Base-by-base conservation (phyloP, 1,284 basidiomycete species). In the Phellinidium pouzarii region DNA sequence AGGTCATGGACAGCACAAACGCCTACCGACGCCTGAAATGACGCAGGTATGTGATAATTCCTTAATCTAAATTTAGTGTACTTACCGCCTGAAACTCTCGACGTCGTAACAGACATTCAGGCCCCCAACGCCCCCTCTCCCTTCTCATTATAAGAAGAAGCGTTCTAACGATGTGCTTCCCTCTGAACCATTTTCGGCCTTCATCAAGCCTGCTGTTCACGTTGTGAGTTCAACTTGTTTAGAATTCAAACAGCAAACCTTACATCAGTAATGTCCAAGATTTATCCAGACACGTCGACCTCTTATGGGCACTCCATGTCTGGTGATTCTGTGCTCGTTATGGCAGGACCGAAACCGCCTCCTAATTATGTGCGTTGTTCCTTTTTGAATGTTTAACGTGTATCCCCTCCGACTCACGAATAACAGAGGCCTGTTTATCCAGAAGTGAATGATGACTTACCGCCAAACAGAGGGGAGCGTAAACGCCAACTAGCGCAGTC, bases 111-210 rank as follows among this genome's bases (percentile, higher is more conserved):
- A 69, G 67, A 58, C 53, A 46, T 68, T 64, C 55, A 62, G 66
- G 22, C 67, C 68, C 23, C 67, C 67, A n/a, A 69, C 68, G 9
- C 68, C 68, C 42, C 68, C 68, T 27, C 55, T 64, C 5, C 61
- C 60, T 8, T 59, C 62, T 34, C 57, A 61, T 44, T 60, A 64
- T 45, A 57, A 56, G 51, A 62, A 61, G 51, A 56, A 57, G 44
- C 22, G 55, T 7, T 56, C 54, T 27, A 40, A 56, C 54, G 61
- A 56, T 56, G 57, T 34, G 54, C 58, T 57, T 23, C 58, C 58
- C 12, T 19, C 26, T 22, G 23, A 44, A 31, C 44, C 44, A 26
- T 17, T 45, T 27, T 34, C 41, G 9, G 26, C 25, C n/a, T 54
- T 44, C 29, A 34, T 58, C 42, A 41, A 50, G 48, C 46, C 49